Evolutionary conservation across 1,139 yeast species (phyloP), one percentile per base, ranked within the genome.

Genomic region (Candida tetrigidarum): DNA sequence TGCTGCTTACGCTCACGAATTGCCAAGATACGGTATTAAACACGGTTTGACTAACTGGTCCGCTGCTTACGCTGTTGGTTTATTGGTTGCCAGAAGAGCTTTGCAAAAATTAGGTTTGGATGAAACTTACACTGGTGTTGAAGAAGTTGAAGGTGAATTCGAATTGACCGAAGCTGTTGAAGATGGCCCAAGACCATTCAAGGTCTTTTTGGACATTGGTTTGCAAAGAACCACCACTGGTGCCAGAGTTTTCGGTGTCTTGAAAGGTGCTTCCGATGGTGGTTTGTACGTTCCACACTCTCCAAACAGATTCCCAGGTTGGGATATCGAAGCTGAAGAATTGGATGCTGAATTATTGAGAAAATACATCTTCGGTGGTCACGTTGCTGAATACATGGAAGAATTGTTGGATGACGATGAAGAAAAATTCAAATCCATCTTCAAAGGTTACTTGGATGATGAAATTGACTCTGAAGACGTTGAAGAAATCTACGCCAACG

Each of bases 21-120:
- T 93, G 69, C 98, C 99, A 82, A 84, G 81, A 71, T 93, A 89
- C 84, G 99, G 99, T 71, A 90, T 93, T 71, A 83, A 81, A 72
- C 96, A 90, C 79, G 99, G 99, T 88, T 86, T 93, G 76, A 93
- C 99, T 75, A 95, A 95, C 96, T 93, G 99, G 99, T 80, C 99
- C 54, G 98, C 99, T 74, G 98, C 97, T 74, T 93, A 93, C 83
- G 98, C 99, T 66, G 90, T 91, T 66, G 99, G 99, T 85, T 83
- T 93, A 65, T 84, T 93, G 74, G 87, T 93, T 71, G 99, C 99
- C 78, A 92, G 99, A 86, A 93, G 99, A 86, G 92, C 96, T 58
- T 86, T 93, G 74, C 87, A 90, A 80, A 93, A 95, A 84, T 87
- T 95, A 69, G 97, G 97, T 66, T 86, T 93, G 71, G 99, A 92